Base-by-base conservation (phyloP, 768 basidiomycete species). In the Phaeolepiota aurea region DNA sequence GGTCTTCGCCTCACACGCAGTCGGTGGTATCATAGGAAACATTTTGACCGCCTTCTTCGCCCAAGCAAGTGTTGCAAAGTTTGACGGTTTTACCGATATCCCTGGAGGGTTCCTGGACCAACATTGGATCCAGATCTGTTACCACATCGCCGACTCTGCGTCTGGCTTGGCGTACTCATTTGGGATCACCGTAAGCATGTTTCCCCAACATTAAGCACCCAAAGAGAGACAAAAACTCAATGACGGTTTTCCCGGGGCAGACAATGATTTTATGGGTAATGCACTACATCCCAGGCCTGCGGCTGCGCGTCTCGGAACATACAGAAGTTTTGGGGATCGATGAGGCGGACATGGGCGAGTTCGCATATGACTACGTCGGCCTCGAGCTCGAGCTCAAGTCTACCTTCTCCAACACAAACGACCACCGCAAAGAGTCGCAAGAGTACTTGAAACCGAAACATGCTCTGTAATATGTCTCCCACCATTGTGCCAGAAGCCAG, bases 21-120 rank as follows among this genome's bases (percentile, higher is more conserved):
- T 91, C 36, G 89, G 89, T 44, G 87, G 88, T 23, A 54, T 89
- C 25, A 72, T 85, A 37, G 87, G 86, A 12, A 90, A 89, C 57
- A 57, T 93, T 45, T 70, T 91, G 49, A 94, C 92, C 2, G 92
- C 75, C 16, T 68, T 94, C 21, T 98, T 96, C 54, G 90, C 92
- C 0, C 87, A 94, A 56, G 50, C 77, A 4, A 76, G 74, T 42
- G 71, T 96, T 25, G 87, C 91, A 16, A 72, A 66, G 36, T 86
- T 83, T 49, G 93, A 98, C 58, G 92, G 88, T 1, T 48, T 68
- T 44, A 71, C 77, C 1, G 19, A 15, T 0, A 85, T 84, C 47
- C 58, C 68, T 39, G 93, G 92, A 21, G 93, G 93, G 28, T 97
- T 91, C 91, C 64, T 96, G 43, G 79, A 89, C 59, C 77, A 81